A percentile compares a stretch with the other conserved stretches of the same genome.
These are phyloP conservation scores for Podospora comata DNA, from an alignment of 495 filamentous ascomycete genomes.

Conservation along the genomic window DNA sequence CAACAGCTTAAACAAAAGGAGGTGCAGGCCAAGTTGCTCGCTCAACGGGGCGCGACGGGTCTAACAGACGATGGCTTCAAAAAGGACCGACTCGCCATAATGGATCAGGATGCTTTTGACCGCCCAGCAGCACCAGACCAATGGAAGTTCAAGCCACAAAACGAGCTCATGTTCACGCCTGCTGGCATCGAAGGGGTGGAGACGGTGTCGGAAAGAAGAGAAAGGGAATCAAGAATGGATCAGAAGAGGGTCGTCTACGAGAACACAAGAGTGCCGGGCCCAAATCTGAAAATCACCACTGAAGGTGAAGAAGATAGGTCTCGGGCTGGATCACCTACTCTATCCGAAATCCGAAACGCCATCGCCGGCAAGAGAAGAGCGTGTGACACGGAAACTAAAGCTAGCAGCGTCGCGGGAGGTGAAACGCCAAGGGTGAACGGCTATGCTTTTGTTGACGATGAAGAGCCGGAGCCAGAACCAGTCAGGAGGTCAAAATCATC, in stretches of 20 bases:
- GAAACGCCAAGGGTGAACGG: conserved; percentile 89
- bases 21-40: conserved; percentile 60
- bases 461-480: conserved; percentile 46
- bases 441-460: conserved; percentile 91
- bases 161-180: conserved; percentile 85
- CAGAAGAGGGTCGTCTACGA: conserved; percentile 77
- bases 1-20: conserved; percentile 79
- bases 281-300: conserved; percentile 24
- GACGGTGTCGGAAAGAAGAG: conserved; percentile 64
- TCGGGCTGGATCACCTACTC: conserved; percentile 69
- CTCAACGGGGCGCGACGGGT: conserved; percentile 32
- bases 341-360: conserved; percentile 82
- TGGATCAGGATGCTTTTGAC: conserved; percentile 54
- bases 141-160: conserved; percentile 71
- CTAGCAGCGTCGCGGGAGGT: conserved; percentile 45
- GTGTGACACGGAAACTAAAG: conserved; percentile 60
- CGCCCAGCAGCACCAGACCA: conserved; percentile 75
- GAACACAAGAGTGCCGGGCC: conserved; percentile 70
- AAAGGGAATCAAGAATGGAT: conserved; percentile 66
- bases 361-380: conserved; percentile 71
- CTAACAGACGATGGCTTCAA: conserved; percentile 51
- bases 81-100: conserved; percentile 54
- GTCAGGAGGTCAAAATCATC: conserved; percentile 11
- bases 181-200: conserved; percentile 67
- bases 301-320: conserved; percentile 24